Conservation (phyloP, 805 yeast genomes). For the Suhomyces prunicola region DNA sequence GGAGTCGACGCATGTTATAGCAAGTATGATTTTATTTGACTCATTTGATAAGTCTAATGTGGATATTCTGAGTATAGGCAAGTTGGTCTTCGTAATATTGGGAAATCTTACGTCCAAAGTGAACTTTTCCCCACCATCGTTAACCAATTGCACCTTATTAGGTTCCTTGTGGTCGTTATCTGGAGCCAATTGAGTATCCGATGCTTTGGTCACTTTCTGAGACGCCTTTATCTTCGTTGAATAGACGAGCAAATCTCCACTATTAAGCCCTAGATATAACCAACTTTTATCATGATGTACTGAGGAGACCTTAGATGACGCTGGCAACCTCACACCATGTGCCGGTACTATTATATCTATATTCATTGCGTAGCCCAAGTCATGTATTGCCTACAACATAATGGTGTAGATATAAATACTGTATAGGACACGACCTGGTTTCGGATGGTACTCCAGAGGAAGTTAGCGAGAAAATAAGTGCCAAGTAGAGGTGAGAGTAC, state of each 20-base stretch:
- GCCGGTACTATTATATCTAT: constrained; percentile 38
- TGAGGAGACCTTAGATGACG: constrained; percentile 20
- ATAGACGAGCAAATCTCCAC: constrained; percentile 29
- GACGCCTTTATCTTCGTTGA: background rate
- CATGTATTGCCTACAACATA: background rate
- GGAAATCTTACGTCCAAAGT: constrained; percentile 18
- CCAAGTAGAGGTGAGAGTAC: background rate
- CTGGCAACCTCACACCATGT: constrained; percentile 30
- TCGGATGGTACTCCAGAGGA: background rate
- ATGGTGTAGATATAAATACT: background rate
- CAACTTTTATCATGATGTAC: constrained; percentile 16
- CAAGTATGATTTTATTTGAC: constrained; percentile 18
- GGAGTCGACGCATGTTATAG: constrained; percentile 22
- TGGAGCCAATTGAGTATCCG: background rate
- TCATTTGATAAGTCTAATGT: constrained; percentile 16
- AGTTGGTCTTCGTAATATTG: constrained; percentile 14
- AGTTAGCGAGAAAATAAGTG: background rate
- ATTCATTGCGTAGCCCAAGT: constrained; percentile 23
- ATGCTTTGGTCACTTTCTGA: background rate
- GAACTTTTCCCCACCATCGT: constrained; percentile 8
- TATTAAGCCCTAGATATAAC: constrained; percentile 31
- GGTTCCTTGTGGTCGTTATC: background rate
- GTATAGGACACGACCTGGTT: background rate
- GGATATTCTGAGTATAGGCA: constrained; percentile 17
- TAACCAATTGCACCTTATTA: constrained; percentile 3